Evolutionary conservation across 768 basidiomycete species (phyloP).

Genomic region (Gymnopilus junonius): DNA sequence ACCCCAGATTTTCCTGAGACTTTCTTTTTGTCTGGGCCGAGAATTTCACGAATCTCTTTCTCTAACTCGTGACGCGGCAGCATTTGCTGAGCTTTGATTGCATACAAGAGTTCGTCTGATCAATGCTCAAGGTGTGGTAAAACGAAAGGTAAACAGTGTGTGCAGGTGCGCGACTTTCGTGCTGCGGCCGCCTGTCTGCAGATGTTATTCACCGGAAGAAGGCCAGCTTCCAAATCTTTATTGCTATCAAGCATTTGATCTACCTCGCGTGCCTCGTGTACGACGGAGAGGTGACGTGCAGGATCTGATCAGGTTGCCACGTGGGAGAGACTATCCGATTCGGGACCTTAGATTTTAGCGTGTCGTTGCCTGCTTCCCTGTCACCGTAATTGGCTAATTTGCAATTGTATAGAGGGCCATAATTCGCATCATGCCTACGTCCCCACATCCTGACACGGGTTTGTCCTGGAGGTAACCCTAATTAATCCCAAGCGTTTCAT

Average conservation of each 20-base stretch:
- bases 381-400: slow-evolving; percentile 26
- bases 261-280: slow-evolving; percentile 12
- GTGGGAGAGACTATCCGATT: slow-evolving; percentile 24
- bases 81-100: slow-evolving; percentile 18
- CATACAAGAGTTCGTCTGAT: slow-evolving; percentile 8
- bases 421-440: slow-evolving; percentile 29
- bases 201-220: slow-evolving; percentile 12
- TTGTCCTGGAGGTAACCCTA: slow-evolving; percentile 26
- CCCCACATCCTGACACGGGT: slow-evolving; percentile 29
- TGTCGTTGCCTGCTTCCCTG: slow-evolving; percentile 11
- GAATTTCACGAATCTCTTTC: slow-evolving; percentile 7
- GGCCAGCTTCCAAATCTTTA: slow-evolving; percentile 8
- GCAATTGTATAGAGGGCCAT: slow-evolving; percentile 23
- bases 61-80: slow-evolving; percentile 20
- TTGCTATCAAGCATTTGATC: slow-evolving; percentile 3
- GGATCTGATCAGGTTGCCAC: slow-evolving; percentile 25
- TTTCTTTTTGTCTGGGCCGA: slow-evolving; percentile 19
- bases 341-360: slow-evolving; percentile 18
- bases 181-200: slow-evolving; percentile 10
- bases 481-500: slow-evolving; percentile 30
- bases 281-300: slow-evolving; percentile 11
- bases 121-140: slow-evolving; percentile 5
- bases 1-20: slow-evolving; percentile 18
- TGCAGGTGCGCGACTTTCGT: slow-evolving; percentile 1
- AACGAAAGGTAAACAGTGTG: slow-evolving; percentile 5